phyloP scores from a whole-genome alignment of 768 basidiomycete genomes.

The Leucosporidium yakuticum region DNA sequence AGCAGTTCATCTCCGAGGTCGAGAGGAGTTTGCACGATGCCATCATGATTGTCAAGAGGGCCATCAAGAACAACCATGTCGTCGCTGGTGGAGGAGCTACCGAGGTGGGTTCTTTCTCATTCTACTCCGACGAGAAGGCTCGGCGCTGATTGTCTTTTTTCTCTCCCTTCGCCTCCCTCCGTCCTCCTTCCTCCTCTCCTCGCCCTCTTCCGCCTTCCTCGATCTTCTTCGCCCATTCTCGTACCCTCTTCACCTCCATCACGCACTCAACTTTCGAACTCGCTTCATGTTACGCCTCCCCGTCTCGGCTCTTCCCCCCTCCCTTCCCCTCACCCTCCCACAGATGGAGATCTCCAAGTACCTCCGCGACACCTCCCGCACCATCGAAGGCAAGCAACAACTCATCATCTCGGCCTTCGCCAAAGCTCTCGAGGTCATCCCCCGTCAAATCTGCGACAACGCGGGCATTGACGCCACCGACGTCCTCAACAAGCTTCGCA shows the following conservation, averaged over 20 bases:
- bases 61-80: conserved; percentile 88
- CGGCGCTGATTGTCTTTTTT: background rate
- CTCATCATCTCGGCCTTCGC: conserved; percentile 92
- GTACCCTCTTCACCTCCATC: too few species aligned
- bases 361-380: conserved; percentile 80
- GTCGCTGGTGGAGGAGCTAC: conserved; percentile 97
- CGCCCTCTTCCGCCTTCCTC: background rate
- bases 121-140: background rate
- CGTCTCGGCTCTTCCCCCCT: background rate
- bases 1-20: conserved; percentile 98
- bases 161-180: background rate
- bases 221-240: background rate
- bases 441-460: conserved; percentile 97
- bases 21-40: conserved; percentile 96
- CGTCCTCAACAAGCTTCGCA: conserved; percentile 91
- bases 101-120: conserved; percentile 57
- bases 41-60: conserved; percentile 99
- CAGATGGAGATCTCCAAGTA: conserved; percentile 97
- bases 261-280: background rate
- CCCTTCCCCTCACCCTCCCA: too few species aligned
- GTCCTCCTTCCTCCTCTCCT: too few species aligned
- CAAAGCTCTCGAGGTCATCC: conserved; percentile 94
- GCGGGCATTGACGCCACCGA: conserved; percentile 97
- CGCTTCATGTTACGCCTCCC: background rate
- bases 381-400: conserved; percentile 92